These are phyloP conservation scores for Aspergillus pseudoterreus DNA, from an alignment of 2,329 filamentous ascomycete genomes.

Conservation along the genomic window DNA sequence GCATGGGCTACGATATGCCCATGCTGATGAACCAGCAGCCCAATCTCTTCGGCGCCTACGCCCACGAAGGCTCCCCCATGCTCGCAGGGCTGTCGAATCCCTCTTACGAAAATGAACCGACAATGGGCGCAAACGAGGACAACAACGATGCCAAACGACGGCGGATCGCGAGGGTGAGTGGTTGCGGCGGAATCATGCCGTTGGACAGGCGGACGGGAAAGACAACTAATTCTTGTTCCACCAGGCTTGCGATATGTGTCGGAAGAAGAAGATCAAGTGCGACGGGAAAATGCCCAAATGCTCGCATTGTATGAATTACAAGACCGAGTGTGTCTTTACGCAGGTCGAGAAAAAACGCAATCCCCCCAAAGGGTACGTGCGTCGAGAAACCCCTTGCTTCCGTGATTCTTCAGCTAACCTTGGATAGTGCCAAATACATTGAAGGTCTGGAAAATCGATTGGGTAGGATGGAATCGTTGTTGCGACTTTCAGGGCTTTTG, in stretches of 20 bases:
- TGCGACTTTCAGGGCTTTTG: constrained; percentile 81
- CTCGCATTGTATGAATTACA: constrained; percentile 95
- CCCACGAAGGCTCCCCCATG: constrained; percentile 58
- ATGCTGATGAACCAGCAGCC: constrained; percentile 62
- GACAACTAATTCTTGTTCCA: constrained; percentile 9
- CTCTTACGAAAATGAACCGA: constrained; percentile 43
- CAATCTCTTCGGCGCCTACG: constrained; percentile 65
- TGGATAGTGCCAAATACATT: constrained; percentile 84
- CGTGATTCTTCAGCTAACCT: constrained; percentile 13
- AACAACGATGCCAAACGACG: constrained; percentile 81
- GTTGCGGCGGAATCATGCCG: background rate
- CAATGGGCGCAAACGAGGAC: constrained; percentile 45
- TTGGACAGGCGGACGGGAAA: background rate
- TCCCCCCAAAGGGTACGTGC: constrained; percentile 83
- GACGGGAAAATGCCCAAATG: constrained; percentile 94
- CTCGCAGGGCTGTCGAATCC: constrained; percentile 45
- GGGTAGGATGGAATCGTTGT: constrained; percentile 89
- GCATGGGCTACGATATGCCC: constrained; percentile 42
- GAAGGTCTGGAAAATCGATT: constrained; percentile 92
- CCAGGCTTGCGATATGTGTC: constrained; percentile 91
- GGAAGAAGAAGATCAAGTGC: constrained; percentile 93
- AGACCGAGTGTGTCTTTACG: constrained; percentile 95
- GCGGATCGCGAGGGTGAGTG: constrained; percentile 76
- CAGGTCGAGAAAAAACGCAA: constrained; percentile 98
- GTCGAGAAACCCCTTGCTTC: background rate